Conservation (phyloP, 257 asterid genomes). For the Craterostigma plantagineum region DNA sequence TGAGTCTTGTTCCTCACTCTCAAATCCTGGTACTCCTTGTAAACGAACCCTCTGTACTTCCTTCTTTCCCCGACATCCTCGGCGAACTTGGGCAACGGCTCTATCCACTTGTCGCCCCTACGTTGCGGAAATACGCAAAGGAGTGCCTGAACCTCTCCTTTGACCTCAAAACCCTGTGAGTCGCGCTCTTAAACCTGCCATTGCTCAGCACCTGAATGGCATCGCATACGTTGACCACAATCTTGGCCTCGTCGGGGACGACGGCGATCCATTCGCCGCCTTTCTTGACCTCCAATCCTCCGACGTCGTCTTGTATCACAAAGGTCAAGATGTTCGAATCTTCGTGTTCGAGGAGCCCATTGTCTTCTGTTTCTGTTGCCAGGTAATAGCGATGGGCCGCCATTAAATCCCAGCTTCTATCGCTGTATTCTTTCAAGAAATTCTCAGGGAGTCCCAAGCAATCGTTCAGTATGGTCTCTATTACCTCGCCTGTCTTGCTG, state of each 20-base stretch:
- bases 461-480: slow-evolving; percentile 31
- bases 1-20: slow-evolving; percentile 24
- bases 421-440: slow-evolving; percentile 34
- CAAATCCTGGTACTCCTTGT: slow-evolving; percentile 20
- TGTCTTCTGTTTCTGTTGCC: slow-evolving; percentile 21
- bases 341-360: slow-evolving; percentile 28
- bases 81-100: slow-evolving; percentile 16
- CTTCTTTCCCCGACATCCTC: slow-evolving; percentile 14
- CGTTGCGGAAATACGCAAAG: slow-evolving; percentile 14
- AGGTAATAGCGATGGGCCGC: slow-evolving; percentile 27
- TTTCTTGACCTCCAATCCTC: slow-evolving; percentile 35
- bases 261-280: slow-evolving; percentile 40
- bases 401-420: slow-evolving; percentile 43
- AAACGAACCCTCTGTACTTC: slow-evolving; percentile 15
- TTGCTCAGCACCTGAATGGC: slow-evolving; percentile 41
- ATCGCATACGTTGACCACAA: slow-evolving; percentile 41
- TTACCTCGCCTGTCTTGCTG: slow-evolving; percentile 13
- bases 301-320: slow-evolving; percentile 46
- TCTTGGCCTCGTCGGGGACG: slow-evolving; percentile 19
- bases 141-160: slow-evolving; percentile 11
- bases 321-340: slow-evolving; percentile 36
- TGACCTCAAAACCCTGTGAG: slow-evolving; percentile 37
- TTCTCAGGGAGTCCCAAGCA: slow-evolving; percentile 30
- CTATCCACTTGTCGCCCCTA: slow-evolving; percentile 22
- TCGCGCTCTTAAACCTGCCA: slow-evolving; percentile 36